Conservation (phyloP, 2,329 filamentous ascomycete species). For the Pseudogymnoascus sp. region DNA sequence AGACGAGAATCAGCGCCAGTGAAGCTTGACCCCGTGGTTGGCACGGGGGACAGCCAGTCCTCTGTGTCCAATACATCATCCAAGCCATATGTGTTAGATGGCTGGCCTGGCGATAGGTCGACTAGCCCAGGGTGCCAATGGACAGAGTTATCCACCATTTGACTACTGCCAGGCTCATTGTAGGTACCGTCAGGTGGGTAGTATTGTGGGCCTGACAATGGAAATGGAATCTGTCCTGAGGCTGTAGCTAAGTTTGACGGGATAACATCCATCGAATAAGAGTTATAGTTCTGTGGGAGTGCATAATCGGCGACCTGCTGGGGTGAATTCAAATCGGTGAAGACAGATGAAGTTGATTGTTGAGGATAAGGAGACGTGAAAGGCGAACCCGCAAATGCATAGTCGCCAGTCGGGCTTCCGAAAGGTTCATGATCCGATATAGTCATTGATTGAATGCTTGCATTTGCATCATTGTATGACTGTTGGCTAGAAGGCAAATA, state of each 20-base stretch:
- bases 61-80: background rate
- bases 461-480: slow-evolving; percentile 1
- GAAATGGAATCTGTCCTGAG: background rate
- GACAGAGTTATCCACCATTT: background rate
- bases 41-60: background rate
- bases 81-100: background rate
- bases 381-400: background rate
- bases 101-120: background rate
- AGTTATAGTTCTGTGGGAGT: background rate
- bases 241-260: background rate
- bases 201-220: background rate
- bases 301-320: background rate
- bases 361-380: background rate
- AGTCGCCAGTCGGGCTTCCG: background rate
- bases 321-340: background rate
- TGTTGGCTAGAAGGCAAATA: slow-evolving; percentile 1
- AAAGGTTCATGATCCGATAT: background rate
- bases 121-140: background rate
- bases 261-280: background rate
- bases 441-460: background rate
- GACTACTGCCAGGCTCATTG: background rate
- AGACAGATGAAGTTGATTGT: background rate
- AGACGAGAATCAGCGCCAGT: background rate
- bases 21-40: background rate
- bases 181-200: background rate